Base-by-base conservation (phyloP, 1,139 yeast species). In the Candida frijolesensis region DNA sequence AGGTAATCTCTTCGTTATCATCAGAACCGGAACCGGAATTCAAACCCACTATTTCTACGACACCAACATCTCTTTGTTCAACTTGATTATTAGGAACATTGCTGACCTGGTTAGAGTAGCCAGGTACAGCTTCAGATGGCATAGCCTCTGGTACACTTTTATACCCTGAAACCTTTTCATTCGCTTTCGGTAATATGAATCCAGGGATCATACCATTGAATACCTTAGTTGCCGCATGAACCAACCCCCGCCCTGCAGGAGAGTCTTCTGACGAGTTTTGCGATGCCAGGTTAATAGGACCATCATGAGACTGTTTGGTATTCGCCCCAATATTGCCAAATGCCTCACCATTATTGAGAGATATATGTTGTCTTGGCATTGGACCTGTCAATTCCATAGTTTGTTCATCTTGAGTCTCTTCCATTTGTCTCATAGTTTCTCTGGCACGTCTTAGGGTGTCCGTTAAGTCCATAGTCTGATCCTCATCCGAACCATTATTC, bases 381-480 rank as follows among this genome's bases (percentile, higher is more conserved):
- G 30, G n/a, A 42, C 40, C 51, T 46, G 60, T 33, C 47, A 50
- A 40, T 37, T 51, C 52, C 52, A 49, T 49, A 10, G 39, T 45
- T 27, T 30, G 33, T n/a, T 48, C 45, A 15, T 38, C 47, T n/a
- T 37, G 39, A 11, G 18, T 39, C n/a, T 37, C 41, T 37, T 32
- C 46, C 16, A 42, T 43, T 18, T 11, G 30, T 41, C 43, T 34
- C 22, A 35, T 38, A 18, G 39, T 25, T 34, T 22, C 45, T 22
- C 40, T 25, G 2, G 38, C 45, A 15, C n/a, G 30, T 38, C 18
- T 29, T 22, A 34, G 18, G 1, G 34, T 38, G 19, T 38, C 55
- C 1, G 63, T 58, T 32, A 56, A 46, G 37, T 58, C 63, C 62
- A 60, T 58, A 11, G 51, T 53, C 30, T 51, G 49, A 34, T 53